Evolutionary conservation across 139 green algal genomes (phyloP).

Genomic region (Chlamydomonas sp.): DNA sequence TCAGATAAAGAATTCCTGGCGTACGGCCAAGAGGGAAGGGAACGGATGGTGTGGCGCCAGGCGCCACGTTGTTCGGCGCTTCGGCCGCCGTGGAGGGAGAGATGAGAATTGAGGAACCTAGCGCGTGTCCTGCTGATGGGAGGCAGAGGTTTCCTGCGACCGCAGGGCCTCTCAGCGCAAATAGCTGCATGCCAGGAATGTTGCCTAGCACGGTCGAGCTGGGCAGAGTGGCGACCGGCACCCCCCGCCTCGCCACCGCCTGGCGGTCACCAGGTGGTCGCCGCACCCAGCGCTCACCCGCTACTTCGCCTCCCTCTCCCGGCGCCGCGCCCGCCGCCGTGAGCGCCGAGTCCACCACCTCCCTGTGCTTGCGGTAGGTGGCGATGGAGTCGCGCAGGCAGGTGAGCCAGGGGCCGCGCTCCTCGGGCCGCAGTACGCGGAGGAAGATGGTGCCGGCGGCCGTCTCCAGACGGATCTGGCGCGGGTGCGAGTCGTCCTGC

Average conservation of each 20-base stretch:
- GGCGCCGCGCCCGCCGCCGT: conserved; percentile 12
- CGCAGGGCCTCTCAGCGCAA: no score
- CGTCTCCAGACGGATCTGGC: conserved; percentile 49
- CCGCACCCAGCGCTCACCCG: background rate
- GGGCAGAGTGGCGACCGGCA: no score
- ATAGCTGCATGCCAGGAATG: no score
- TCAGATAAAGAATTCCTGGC: no score
- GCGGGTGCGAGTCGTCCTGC: conserved; percentile 33
- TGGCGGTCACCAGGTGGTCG: no score
- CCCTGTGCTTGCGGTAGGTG: conserved; percentile 41
- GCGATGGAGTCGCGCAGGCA: conserved; percentile 36
- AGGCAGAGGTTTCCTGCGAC: no score
- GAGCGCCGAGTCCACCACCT: conserved; percentile 33
- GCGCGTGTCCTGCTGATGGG: no score
- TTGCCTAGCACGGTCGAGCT: no score
- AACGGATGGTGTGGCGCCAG: no score
- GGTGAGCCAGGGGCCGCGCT: conserved; percentile 43
- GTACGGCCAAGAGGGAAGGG: no score
- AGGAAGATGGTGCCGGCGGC: conserved; percentile 51
- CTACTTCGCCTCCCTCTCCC: background rate
- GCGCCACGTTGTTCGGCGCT: no score
- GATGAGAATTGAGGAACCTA: background rate
- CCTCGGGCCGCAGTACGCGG: conserved; percentile 34
- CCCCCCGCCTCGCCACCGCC: no score
- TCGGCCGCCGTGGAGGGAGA: background rate